Percentiles rank a stretch among this genome's conserved stretches.
Evolutionary conservation across 2,329 filamentous ascomycete species (phyloP).

Genomic region (Dactylonectria estremocensis): DNA sequence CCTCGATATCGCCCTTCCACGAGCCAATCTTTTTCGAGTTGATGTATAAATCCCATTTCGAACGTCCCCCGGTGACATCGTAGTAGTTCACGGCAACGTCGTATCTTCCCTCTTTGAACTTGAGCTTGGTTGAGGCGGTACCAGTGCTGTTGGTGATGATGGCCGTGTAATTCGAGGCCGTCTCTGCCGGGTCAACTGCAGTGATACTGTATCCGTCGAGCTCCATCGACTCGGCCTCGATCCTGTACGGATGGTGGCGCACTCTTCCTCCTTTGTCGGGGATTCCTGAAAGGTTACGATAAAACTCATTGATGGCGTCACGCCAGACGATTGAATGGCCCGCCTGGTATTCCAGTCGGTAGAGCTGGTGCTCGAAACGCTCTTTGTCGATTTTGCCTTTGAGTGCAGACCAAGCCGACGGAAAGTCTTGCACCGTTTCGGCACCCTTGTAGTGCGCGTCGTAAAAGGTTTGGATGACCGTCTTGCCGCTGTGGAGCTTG

Average conservation of each 20-base stretch:
- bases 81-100: conserved; percentile 78
- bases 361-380: conserved; percentile 71
- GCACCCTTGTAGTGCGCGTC: conserved; percentile 74
- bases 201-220: conserved; percentile 71
- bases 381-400: conserved; percentile 71
- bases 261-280: conserved; percentile 70
- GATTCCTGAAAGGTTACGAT: conserved; percentile 70
- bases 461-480: conserved; percentile 78
- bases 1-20: conserved; percentile 74
- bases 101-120: conserved; percentile 56
- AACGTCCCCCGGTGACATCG: conserved; percentile 71
- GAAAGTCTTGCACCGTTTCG: conserved; percentile 67
- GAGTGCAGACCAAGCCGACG: conserved; percentile 72
- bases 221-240: conserved; percentile 78
- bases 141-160: conserved; percentile 19
- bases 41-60: conserved; percentile 69
- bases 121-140: conserved; percentile 8
- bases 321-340: conserved; percentile 81
- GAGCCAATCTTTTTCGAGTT: conserved; percentile 66
- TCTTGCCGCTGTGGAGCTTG: conserved; percentile 72
- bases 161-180: conserved; percentile 66
- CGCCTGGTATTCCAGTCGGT: conserved; percentile 75
- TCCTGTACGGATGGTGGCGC: conserved; percentile 73
- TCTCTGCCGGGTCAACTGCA: conserved; percentile 70
- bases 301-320: conserved; percentile 77